phyloP scores from a whole-genome alignment of 225 moss, liverwort and hornwort species.

The Takakia lepidozioides region DNA sequence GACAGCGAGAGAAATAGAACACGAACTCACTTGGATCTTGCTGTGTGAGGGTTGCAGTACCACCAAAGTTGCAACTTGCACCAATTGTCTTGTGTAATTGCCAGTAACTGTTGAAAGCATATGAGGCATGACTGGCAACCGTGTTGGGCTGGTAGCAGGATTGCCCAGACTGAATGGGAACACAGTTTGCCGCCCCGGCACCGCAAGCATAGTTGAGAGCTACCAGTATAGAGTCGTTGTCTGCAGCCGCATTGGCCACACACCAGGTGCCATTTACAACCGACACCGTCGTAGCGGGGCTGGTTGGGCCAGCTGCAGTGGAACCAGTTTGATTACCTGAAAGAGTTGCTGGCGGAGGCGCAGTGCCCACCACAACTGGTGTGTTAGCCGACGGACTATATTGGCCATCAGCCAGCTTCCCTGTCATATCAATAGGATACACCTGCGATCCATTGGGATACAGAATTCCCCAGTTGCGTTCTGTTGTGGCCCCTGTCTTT shows the following conservation, averaged over 20 bases:
- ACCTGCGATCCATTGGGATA: conserved; percentile 32
- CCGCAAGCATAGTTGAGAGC: conserved; percentile 70
- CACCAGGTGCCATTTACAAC: conserved; percentile 56
- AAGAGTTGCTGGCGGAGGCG: not conserved
- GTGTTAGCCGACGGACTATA: conserved; percentile 9
- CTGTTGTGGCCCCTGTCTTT: conserved; percentile 37
- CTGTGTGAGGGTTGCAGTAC: conserved; percentile 41
- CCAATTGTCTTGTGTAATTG: conserved; percentile 43
- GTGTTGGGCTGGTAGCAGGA: conserved; percentile 65
- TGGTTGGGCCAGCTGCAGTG: conserved; percentile 8
- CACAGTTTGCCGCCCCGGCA: conserved; percentile 34
- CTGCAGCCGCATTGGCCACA: conserved; percentile 41
- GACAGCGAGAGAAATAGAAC: not conserved
- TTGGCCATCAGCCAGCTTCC: conserved; percentile 11
- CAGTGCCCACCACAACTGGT: not conserved
- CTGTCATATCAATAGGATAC: conserved; percentile 40
- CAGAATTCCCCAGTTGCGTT: conserved; percentile 53
- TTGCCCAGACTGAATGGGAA: conserved; percentile 33
- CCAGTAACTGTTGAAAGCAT: conserved; percentile 71
- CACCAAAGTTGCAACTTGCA: conserved; percentile 59
- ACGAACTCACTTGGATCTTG: conserved; percentile 56
- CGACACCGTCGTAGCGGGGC: not conserved
- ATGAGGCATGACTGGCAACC: conserved; percentile 50
- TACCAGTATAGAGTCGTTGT: conserved; percentile 28
- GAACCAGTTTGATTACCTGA: not conserved